Percentiles rank a stretch among this genome's conserved stretches.
phyloP scores from a whole-genome alignment of 768 basidiomycete species.

The Leccinum aurantiacum region DNA sequence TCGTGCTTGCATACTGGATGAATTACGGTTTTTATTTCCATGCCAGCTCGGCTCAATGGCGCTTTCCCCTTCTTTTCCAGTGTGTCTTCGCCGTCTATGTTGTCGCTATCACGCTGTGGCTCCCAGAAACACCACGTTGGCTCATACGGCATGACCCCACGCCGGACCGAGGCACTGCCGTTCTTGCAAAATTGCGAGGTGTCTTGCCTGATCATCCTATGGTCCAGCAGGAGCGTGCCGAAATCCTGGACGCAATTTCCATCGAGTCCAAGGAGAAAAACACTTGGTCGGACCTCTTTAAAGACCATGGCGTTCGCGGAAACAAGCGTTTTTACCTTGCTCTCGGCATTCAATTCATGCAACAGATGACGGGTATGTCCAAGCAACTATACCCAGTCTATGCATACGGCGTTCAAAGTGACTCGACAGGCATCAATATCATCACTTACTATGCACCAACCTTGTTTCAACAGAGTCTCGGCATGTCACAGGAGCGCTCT shows the following conservation, averaged over 20 bases:
- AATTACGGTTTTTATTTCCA: slow-evolving; percentile 18
- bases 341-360: slow-evolving; percentile 12
- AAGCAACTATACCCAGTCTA: not conserved
- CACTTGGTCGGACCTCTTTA: slow-evolving; percentile 9
- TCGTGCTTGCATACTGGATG: slow-evolving; percentile 17
- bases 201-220: slow-evolving; percentile 2
- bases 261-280: slow-evolving; percentile 7
- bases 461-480: slow-evolving; percentile 8
- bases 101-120: slow-evolving; percentile 4
- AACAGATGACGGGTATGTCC: slow-evolving; percentile 10
- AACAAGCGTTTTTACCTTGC: slow-evolving; percentile 11
- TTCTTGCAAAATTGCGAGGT: not conserved
- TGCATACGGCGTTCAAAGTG: not conserved
- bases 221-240: not conserved
- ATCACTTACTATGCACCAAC: slow-evolving; percentile 12
- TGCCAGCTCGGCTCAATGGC: slow-evolving; percentile 11
- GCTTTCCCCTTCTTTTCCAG: slow-evolving; percentile 11
- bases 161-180: slow-evolving; percentile 2
- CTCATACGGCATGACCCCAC: slow-evolving; percentile 6
- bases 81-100: slow-evolving; percentile 11
- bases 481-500: slow-evolving; percentile 6
- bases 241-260: slow-evolving; percentile 8
- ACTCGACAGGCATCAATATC: slow-evolving; percentile 8
- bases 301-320: slow-evolving; percentile 6
- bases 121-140: slow-evolving; percentile 9